phyloP scores from a whole-genome alignment of 441 rosid genomes.

The Populus hybrid region DNA sequence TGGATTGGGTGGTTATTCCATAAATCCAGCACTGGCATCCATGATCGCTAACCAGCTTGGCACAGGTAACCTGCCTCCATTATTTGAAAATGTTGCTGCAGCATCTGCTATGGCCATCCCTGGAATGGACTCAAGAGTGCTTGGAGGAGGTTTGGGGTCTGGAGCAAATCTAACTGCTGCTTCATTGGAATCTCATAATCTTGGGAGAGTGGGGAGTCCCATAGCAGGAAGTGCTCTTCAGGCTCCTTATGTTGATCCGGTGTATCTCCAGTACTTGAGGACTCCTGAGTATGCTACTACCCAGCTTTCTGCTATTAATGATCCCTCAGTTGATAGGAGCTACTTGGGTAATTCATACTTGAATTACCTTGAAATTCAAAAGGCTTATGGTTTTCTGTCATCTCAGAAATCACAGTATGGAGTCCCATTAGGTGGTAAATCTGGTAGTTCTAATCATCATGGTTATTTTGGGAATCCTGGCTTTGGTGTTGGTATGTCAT shows the following conservation, averaged over 20 bases:
- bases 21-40: slow-evolving; percentile 60
- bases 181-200: slow-evolving; percentile 43
- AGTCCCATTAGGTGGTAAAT: slow-evolving; percentile 41
- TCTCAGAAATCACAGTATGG: slow-evolving; percentile 57
- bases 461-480: slow-evolving; percentile 51
- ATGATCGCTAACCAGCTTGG: slow-evolving; percentile 70
- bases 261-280: slow-evolving; percentile 48
- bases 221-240: slow-evolving; percentile 23
- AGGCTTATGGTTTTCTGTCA: slow-evolving; percentile 53
- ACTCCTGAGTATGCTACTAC: slow-evolving; percentile 48
- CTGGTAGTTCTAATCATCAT: slow-evolving; percentile 35
- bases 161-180: slow-evolving; percentile 41
- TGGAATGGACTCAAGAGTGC: slow-evolving; percentile 60
- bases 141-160: slow-evolving; percentile 50
- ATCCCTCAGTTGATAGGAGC: slow-evolving; percentile 41
- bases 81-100: slow-evolving; percentile 64
- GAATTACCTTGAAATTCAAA: slow-evolving; percentile 43
- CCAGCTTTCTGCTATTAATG: slow-evolving; percentile 41
- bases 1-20: slow-evolving; percentile 46
- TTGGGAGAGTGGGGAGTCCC: slow-evolving; percentile 43
- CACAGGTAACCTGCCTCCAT: slow-evolving; percentile 50
- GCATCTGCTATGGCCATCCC: slow-evolving; percentile 61
- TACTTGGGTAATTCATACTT: slow-evolving; percentile 46
- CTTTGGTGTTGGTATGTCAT: slow-evolving; percentile 52
- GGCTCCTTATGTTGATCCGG: slow-evolving; percentile 40